These are phyloP conservation scores for Yamadazyma membranifaciens DNA, from an alignment of 1,139 yeast genomes.

Conservation along the genomic window DNA sequence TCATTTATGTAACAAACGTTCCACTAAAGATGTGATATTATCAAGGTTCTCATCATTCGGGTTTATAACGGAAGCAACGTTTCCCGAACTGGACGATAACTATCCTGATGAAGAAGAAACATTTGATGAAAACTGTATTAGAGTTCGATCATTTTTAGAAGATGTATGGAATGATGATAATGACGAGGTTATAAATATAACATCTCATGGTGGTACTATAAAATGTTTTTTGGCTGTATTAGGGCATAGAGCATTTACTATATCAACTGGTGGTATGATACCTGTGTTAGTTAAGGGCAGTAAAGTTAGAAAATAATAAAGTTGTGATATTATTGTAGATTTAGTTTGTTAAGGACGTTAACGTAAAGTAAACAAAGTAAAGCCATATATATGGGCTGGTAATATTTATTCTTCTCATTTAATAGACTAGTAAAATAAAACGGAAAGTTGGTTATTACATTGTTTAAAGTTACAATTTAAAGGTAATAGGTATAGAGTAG, in stretches of 20 bases:
- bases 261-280: slow-evolving; percentile 68
- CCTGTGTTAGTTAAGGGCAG: slow-evolving; percentile 55
- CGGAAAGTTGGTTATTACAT: too few relatives aligned
- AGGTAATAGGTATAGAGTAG: background rate
- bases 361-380: too few relatives aligned
- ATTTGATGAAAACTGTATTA: slow-evolving; percentile 44
- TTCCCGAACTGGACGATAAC: slow-evolving; percentile 46
- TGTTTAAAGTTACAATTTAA: too few relatives aligned
- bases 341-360: background rate
- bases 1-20: slow-evolving; percentile 67
- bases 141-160: slow-evolving; percentile 51
- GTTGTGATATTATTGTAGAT: too few relatives aligned
- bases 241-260: slow-evolving; percentile 54
- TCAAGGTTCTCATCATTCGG: slow-evolving; percentile 17
- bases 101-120: slow-evolving; percentile 28
- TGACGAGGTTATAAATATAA: slow-evolving; percentile 40
- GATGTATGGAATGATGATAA: slow-evolving; percentile 19
- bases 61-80: slow-evolving; percentile 37
- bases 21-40: slow-evolving; percentile 30
- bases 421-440: too few relatives aligned
- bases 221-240: slow-evolving; percentile 53
- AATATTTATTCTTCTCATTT: too few relatives aligned
- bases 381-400: too few relatives aligned
- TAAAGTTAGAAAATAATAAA: too few relatives aligned
- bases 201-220: slow-evolving; percentile 67